A percentile compares a stretch with the other conserved stretches of the same genome.
phyloP scores from a whole-genome alignment of 345 rosid species.

The Arabidopsis thaliana region TAIR10.1 NC_003075.7:17101501-17102000 shows the following conservation, averaged over 20 bases:
- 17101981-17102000: background rate
- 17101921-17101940: conserved; percentile 16
- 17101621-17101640: background rate
- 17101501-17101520: conserved; percentile 4
- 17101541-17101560: conserved; percentile 26
- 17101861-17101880: conserved; percentile 31
- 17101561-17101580: conserved; percentile 24
- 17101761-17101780: background rate
- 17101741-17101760: background rate
- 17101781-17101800: conserved; percentile 23
- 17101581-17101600: conserved; percentile 9
- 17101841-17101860: background rate
- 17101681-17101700: conserved; percentile 44
- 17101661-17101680: background rate
- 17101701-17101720: conserved; percentile 24
- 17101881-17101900: conserved; percentile 31
- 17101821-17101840: conserved; percentile 5
- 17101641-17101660: background rate
- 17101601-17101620: background rate
- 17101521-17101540: conserved; percentile 41
- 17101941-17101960: conserved; percentile 32
- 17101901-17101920: conserved; percentile 19
- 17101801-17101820: background rate
- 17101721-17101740: background rate
- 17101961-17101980: conserved; percentile 34